phyloP scores from a whole-genome alignment of 176 grass and related monocot species.

The Triticum monococcum region DNA sequence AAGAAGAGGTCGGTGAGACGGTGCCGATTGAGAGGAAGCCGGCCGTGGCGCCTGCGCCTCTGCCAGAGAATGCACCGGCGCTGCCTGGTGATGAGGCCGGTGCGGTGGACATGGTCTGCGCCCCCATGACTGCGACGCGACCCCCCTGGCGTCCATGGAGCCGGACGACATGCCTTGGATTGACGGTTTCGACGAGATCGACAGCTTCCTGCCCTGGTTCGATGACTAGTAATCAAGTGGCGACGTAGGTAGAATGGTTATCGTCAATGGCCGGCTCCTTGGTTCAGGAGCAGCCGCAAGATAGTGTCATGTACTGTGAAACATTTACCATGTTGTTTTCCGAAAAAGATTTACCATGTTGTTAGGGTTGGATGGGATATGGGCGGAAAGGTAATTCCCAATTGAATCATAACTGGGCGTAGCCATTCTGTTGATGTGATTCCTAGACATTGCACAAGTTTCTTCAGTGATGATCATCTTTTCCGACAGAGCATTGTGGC shows the following conservation, averaged over 20 bases:
- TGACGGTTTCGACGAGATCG: slow-evolving; percentile 20
- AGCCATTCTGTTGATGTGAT: background rate
- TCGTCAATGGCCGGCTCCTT: background rate
- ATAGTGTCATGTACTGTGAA: background rate
- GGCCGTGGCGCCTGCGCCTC: background rate
- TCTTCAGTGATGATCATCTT: background rate
- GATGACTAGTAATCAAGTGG: slow-evolving; percentile 19
- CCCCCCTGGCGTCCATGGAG: slow-evolving; percentile 15
- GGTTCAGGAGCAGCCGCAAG: background rate
- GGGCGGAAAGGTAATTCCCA: background rate
- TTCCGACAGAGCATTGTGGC: background rate
- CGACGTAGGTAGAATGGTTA: background rate
- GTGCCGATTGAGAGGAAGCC: background rate
- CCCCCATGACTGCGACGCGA: background rate
- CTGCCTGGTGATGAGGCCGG: background rate
- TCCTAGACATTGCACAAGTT: background rate
- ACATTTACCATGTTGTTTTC: background rate
- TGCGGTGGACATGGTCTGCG: slow-evolving; percentile 1
- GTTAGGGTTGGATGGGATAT: background rate
- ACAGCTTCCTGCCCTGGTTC: slow-evolving; percentile 39
- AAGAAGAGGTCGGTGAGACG: background rate
- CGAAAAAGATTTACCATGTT: background rate
- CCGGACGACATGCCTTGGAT: background rate
- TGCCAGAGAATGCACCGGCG: background rate
- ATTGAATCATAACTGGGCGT: background rate